Percentiles rank a stretch among this genome's conserved stretches.
Conservation (phyloP, 495 filamentous ascomycete genomes). For the Daldinia grandis region DNA sequence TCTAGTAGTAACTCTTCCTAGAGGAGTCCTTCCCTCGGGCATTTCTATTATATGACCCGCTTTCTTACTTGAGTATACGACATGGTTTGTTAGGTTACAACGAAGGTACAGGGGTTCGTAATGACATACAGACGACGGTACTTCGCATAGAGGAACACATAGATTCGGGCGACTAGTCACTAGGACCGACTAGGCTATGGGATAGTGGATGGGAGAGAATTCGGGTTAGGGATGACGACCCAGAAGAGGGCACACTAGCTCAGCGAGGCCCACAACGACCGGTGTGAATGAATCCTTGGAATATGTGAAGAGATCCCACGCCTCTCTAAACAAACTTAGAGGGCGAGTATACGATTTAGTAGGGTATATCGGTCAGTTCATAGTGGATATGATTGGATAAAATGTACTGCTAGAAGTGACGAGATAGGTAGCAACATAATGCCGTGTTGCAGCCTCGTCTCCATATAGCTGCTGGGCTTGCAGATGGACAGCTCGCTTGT, state of each 20-base stretch:
- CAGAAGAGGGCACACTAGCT: slow-evolving; percentile 27
- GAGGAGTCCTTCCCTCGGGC: slow-evolving; percentile 37
- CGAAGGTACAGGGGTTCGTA: slow-evolving; percentile 29
- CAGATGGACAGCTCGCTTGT: slow-evolving; percentile 19
- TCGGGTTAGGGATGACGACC: slow-evolving; percentile 24
- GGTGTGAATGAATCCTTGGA: slow-evolving; percentile 27
- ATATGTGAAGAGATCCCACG: not conserved
- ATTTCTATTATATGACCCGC: slow-evolving; percentile 45
- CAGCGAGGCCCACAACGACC: slow-evolving; percentile 31
- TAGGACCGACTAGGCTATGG: slow-evolving; percentile 35
- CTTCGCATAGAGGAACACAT: slow-evolving; percentile 22
- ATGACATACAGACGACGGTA: slow-evolving; percentile 36
- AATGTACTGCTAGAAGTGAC: slow-evolving; percentile 11
- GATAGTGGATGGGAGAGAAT: slow-evolving; percentile 26
- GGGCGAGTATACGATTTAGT: not conserved
- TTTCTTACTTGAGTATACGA: slow-evolving; percentile 38
- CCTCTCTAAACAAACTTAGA: slow-evolving; percentile 9
- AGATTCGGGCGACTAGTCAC: slow-evolving; percentile 22
- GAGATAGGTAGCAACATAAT: slow-evolving; percentile 21
- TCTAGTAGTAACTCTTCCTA: slow-evolving; percentile 30
- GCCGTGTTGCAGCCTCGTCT: slow-evolving; percentile 29
- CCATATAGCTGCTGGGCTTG: slow-evolving; percentile 15
- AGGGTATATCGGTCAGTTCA: slow-evolving; percentile 4
- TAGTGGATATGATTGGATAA: slow-evolving; percentile 13
- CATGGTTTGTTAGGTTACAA: slow-evolving; percentile 36